Base-by-base conservation (phyloP, 371 early-diverging fungal genomes). In the Mortierella sp. region DNA sequence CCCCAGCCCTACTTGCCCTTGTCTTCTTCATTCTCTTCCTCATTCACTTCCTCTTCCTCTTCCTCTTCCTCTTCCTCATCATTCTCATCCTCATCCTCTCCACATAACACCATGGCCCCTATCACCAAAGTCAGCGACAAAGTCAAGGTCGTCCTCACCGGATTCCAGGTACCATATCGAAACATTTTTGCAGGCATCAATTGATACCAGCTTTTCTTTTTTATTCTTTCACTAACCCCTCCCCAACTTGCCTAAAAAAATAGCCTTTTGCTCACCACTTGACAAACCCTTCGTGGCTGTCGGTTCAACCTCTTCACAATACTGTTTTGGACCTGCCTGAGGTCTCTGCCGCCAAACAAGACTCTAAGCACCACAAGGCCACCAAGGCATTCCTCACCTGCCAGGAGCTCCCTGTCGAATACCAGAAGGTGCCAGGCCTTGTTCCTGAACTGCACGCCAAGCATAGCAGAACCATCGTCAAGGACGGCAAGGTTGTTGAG, bases 341-440 rank as follows among this genome's bases (percentile, higher is more conserved):
- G 5, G 14, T 48, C 45, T 28, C 79, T 1, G 19, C 65, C 24
- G 63, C 50, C 8, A 77, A 80, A 38, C n/a, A 21, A 50, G 50
- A 57, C 55, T 58, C 78, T 42, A 75, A 68, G 31, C 73, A 78
- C 26, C 86, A 74, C 52, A 63, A 78, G 26, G 80, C 86, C 28
- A 75, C 80, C 26, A 38, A 79, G 24, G 86, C 77, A 5, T 63
- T 74, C 42, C 21, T 86, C 34, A 44, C 82, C 50, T 86, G 80
- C 75, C 84, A 81, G 55, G 84, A 88, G 73, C 48, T 88, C 57
- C 88, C 88, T 31, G 88, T 88, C 48, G 84, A 84, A 72, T 88
- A 88, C 65, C 81, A 79, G 42, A 81, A 84, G 58, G 84, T 84
- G 5, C 84, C 82, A 28, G 82, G 80, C 11, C 72, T 84, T 0